Evolutionary conservation across 1,139 yeast species (phyloP), one percentile per base, ranked within the genome.

Genomic region (Blastobotrys raffinosifermentans): DNA sequence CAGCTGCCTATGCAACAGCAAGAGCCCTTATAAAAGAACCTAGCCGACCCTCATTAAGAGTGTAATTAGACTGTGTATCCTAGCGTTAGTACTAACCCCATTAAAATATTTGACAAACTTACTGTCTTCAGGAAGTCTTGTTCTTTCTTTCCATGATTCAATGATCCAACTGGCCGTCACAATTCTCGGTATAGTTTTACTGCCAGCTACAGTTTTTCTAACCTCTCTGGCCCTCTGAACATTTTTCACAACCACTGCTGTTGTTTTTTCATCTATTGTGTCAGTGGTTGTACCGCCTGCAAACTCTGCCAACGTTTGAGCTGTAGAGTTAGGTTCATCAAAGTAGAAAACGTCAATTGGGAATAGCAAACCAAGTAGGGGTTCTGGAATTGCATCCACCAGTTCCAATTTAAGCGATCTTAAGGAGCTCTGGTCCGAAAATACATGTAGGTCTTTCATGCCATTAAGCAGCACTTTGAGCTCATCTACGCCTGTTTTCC

Each of bases 1-100:
- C 53, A 69, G 72, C 34, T 91, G 97, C 55, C 67, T 77, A 36
- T 89, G 97, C 57, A 83, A 77, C 49, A 25, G 27, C 11, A 25
- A 25, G 27, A 25, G 15, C 15, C 27, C 27, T 10, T n/a, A 8
- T n/a, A n/a, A n/a, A n/a, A n/a, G n/a, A n/a, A n/a, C n/a, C n/a
- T n/a, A n/a, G n/a, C n/a, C n/a, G n/a, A n/a, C n/a, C n/a, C n/a
- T n/a, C n/a, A n/a, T n/a, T n/a, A n/a, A n/a, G n/a, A n/a, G n/a
- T n/a, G n/a, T n/a, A n/a, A n/a, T n/a, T n/a, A n/a, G n/a, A n/a
- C n/a, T n/a, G n/a, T n/a, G n/a, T n/a, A n/a, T n/a, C n/a, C n/a
- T n/a, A n/a, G n/a, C n/a, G n/a, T n/a, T n/a, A n/a, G n/a, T n/a
- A n/a, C n/a, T n/a, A n/a, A n/a, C n/a, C n/a, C n/a, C n/a, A n/a